Percentiles rank a stretch among this genome's conserved stretches.
Conservation (phyloP, 2,329 filamentous ascomycete genomes). For the Colletotrichum sp. region DNA sequence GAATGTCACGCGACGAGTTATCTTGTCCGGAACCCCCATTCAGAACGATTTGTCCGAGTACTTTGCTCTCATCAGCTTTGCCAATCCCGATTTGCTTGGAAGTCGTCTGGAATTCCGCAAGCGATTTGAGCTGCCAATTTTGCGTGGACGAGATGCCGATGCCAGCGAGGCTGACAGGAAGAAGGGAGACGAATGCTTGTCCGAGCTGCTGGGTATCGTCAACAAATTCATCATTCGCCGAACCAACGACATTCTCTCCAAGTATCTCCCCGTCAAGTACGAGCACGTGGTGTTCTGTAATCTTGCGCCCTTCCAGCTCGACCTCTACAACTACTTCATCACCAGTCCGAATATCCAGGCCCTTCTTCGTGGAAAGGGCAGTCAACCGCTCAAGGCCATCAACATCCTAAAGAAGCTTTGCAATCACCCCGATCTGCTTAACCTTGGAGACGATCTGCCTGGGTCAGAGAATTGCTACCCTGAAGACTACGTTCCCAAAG, state of each 20-base stretch:
- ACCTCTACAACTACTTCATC: slow-evolving; percentile 97
- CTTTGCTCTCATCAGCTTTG: slow-evolving; percentile 94
- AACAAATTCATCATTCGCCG: slow-evolving; percentile 99
- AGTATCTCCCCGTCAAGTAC: slow-evolving; percentile 97
- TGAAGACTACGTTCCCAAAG: slow-evolving; percentile 87
- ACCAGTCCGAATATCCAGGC: slow-evolving; percentile 94
- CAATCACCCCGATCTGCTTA: slow-evolving; percentile 94
- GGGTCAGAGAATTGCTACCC: slow-evolving; percentile 85
- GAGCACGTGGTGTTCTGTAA: slow-evolving; percentile 99
- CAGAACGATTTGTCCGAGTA: slow-evolving; percentile 99
- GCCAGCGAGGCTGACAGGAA: slow-evolving; percentile 83
- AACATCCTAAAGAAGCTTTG: slow-evolving; percentile 97
- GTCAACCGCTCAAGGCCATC: slow-evolving; percentile 95
- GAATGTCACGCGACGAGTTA: slow-evolving; percentile 90
- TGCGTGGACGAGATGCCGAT: slow-evolving; percentile 88
- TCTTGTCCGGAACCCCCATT: slow-evolving; percentile 95
- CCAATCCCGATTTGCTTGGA: slow-evolving; percentile 90
- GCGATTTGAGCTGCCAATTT: slow-evolving; percentile 89
- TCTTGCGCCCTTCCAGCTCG: slow-evolving; percentile 88
- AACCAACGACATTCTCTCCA: slow-evolving; percentile 97
- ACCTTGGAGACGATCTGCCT: slow-evolving; percentile 81
- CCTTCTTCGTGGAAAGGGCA: slow-evolving; percentile 89
- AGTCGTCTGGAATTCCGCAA: slow-evolving; percentile 92
- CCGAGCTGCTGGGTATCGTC: slow-evolving; percentile 81
- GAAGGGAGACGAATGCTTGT: slow-evolving; percentile 82